These are phyloP conservation scores for Phytophthora macrochlamydospora DNA, from an alignment of 352 stramenopile species.

Conservation along the genomic window DNA sequence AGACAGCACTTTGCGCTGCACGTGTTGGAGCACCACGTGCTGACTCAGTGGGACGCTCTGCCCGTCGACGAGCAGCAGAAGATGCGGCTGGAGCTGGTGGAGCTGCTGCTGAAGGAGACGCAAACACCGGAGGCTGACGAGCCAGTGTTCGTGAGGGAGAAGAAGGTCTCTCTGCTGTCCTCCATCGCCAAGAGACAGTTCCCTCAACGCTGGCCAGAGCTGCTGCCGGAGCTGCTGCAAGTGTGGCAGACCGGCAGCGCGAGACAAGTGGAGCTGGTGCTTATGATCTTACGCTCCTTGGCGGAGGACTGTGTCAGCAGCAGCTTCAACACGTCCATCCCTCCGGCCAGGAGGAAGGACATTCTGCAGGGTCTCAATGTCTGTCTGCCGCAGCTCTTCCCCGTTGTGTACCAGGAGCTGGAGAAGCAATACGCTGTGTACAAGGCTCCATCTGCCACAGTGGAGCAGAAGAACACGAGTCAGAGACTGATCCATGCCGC, in stretches of 20 bases:
- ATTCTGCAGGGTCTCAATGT: constrained; percentile 81
- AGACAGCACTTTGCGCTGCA: constrained; percentile 84
- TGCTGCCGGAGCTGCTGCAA: constrained; percentile 67
- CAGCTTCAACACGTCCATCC: constrained; percentile 81
- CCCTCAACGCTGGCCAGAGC: constrained; percentile 78
- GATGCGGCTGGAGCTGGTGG: constrained; percentile 63
- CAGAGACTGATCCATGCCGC: constrained; percentile 65
- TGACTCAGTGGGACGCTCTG: constrained; percentile 60
- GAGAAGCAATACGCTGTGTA: constrained; percentile 73
- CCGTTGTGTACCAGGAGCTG: constrained; percentile 74
- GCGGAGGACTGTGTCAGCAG: constrained; percentile 83
- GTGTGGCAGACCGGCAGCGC: constrained; percentile 55
- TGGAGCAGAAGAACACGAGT: constrained; percentile 33
- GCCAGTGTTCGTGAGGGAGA: constrained; percentile 76
- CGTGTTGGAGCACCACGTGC: constrained; percentile 73
- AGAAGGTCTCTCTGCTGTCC: constrained; percentile 74
- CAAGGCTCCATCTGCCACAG: constrained; percentile 22
- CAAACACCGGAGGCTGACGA: constrained; percentile 27
- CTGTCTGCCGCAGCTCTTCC: constrained; percentile 70
- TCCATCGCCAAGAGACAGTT: constrained; percentile 84
- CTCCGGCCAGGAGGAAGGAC: constrained; percentile 72
- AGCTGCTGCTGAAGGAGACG: constrained; percentile 43
- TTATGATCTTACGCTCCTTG: constrained; percentile 74
- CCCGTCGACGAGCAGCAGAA: constrained; percentile 46
- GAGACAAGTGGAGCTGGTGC: constrained; percentile 67